Percentiles rank a stretch among this genome's conserved stretches.
These are phyloP conservation scores for Dendrobium officinale DNA, from an alignment of 106 monocot species.

Conservation along the genomic window DNA sequence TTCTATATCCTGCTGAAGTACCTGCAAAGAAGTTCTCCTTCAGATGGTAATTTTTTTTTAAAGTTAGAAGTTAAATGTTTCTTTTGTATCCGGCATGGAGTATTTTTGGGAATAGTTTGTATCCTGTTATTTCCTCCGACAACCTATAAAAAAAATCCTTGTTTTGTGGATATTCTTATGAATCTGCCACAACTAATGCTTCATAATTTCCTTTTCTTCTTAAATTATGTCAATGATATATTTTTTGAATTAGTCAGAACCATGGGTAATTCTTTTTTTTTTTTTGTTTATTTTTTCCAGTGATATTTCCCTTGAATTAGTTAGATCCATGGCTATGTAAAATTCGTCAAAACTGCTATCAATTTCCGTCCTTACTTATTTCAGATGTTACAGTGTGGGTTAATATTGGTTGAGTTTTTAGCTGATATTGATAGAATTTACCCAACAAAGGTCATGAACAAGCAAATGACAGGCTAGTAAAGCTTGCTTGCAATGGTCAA, in stretches of 20 bases:
- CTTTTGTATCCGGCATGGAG: neutral
- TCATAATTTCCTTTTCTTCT: neutral
- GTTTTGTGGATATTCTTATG: neutral
- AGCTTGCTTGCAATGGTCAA: neutral
- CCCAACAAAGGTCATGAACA: neutral
- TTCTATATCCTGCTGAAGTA: constrained; percentile 59
- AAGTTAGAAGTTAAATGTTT: neutral
- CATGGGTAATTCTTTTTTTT: too few species aligned
- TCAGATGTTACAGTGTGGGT: neutral
- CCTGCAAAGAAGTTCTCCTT: constrained; percentile 63
- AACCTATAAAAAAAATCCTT: neutral
- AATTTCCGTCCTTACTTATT: neutral
- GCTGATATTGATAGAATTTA: neutral
- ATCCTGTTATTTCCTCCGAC: neutral
- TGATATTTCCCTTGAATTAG: too few species aligned
- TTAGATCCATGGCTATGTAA: too few species aligned
- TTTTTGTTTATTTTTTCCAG: too few species aligned
- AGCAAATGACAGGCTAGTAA: neutral
- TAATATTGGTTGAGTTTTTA: neutral
- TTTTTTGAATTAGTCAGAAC: neutral
- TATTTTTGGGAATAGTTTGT: neutral
- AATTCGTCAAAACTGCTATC: neutral
- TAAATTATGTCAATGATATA: neutral
- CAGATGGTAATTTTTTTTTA: constrained; percentile 55
- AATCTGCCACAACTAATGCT: neutral